Conservation (phyloP, 2,329 filamentous ascomycete genomes). For the Dothiorella sarmentorum region DNA sequence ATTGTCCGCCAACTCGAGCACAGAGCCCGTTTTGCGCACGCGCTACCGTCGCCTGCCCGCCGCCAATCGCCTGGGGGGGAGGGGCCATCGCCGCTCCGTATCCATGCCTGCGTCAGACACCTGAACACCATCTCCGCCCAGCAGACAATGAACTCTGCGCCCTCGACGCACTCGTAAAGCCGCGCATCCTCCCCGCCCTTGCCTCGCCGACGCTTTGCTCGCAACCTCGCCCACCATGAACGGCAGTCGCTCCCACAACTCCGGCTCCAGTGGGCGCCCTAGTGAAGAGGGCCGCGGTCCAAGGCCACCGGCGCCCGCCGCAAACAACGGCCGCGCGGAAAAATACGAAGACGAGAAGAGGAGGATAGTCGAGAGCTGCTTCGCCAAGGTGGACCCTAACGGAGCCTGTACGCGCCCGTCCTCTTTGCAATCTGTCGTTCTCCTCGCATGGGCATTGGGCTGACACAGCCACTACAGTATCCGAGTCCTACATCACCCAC, state of each 20-base stretch:
- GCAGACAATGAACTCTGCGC: constrained; percentile 17
- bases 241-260: constrained; percentile 15
- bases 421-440: constrained; percentile 6
- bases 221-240: constrained; percentile 12
- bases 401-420: constrained; percentile 67
- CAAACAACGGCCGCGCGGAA: constrained; percentile 58
- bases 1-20: not conserved
- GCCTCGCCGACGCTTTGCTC: not conserved
- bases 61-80: constrained; percentile 11
- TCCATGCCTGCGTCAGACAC: constrained; percentile 17
- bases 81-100: constrained; percentile 13
- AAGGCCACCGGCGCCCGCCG: not conserved
- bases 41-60: not conserved
- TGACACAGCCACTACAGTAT: constrained; percentile 12
- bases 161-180: not conserved
- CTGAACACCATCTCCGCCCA: constrained; percentile 8
- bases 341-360: constrained; percentile 95
- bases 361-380: constrained; percentile 92
- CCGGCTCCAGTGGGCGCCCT: constrained; percentile 6
- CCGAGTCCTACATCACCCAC: constrained; percentile 97
- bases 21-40: constrained; percentile 1
- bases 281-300: constrained; percentile 14
- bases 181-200: not conserved
- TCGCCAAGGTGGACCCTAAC: constrained; percentile 82
- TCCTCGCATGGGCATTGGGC: constrained; percentile 5